A percentile compares a stretch with the other conserved stretches of the same genome.
phyloP scores from a whole-genome alignment of 257 asterid genomes.

The Solanum microdontum region DNA sequence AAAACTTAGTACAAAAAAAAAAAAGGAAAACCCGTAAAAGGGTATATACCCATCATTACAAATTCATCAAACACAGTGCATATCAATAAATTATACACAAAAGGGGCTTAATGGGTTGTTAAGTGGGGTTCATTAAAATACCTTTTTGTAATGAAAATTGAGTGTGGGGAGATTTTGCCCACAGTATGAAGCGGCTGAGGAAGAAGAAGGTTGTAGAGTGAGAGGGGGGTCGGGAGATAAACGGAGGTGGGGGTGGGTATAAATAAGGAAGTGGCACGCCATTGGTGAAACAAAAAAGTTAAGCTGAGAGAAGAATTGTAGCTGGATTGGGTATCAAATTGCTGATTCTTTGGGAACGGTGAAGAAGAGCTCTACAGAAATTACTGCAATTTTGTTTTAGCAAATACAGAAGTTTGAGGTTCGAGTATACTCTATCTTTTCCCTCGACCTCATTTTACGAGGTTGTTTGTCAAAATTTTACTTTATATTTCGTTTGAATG shows the following conservation, averaged over 20 bases:
- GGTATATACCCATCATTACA: background rate
- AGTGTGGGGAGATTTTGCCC: slow-evolving; percentile 29
- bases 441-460: accelerated
- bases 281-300: background rate
- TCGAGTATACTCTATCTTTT: too few species aligned
- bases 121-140: background rate
- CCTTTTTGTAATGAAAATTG: slow-evolving; percentile 15
- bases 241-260: background rate
- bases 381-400: background rate
- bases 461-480: background rate
- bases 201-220: background rate
- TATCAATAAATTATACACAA: background rate
- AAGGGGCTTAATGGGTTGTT: background rate
- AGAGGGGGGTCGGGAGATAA: slow-evolving; percentile 1
- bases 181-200: slow-evolving; percentile 9
- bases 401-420: background rate
- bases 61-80: background rate
- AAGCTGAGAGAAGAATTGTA: background rate
- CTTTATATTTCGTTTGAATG: too few species aligned
- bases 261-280: background rate
- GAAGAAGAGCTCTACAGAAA: background rate
- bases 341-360: slow-evolving; percentile 3
- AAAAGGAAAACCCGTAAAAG: background rate
- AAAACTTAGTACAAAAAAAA: background rate
- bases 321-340: background rate